Base-by-base conservation (phyloP, 1,284 basidiomycete species). In the Sanghuangporus baumii region DNA sequence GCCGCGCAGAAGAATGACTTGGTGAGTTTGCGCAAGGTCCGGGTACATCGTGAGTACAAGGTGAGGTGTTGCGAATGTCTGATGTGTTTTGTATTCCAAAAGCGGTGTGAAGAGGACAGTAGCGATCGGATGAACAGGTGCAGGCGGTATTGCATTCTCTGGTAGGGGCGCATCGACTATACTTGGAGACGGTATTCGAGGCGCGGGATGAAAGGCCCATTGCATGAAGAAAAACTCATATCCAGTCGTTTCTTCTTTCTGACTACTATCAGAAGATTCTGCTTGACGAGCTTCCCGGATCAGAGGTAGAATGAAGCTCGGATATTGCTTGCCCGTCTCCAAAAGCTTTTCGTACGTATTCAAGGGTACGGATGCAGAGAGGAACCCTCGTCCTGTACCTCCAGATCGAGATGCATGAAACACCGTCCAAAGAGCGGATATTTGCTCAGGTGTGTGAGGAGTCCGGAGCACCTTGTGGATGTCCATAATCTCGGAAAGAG, bases 21-120 rank as follows among this genome's bases (percentile, higher is more conserved):
- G 87, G 72, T 98, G 96, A 6, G 88, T 88, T 31, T 81, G 72
- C 1, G 88, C 84, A 6, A 99, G 76, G 71, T 99, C 96, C 46
- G 96, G 91, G 75, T 98, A 98, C 73, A 94, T 87, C 6, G 96
- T 97, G 55, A 98, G 72, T 40, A 93, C 91, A 31, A 99, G 81
- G 70, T 93, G 90, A 0, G 96, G 96, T 41, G 94, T 95, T 2
- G 96, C 93, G 75, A 91, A 98, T 52, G 90, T 84, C 66, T 85
- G 84, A 37, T 91, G 87, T 62, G 87, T 78, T 76, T 98, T 97
- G 83, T 94, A 99, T 77, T 98, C 96, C 68, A 93, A 90, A 57
- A 98, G 80, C 3, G 96, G 92, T 0, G 96, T 96, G 78, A 97
- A 97, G 58, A 99, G 82, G 47, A 96, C 81, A 0, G 94, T 89